These are phyloP conservation scores for Clarkia xantiana DNA, from an alignment of 345 rosid genomes.

Conservation along the genomic window DNA sequence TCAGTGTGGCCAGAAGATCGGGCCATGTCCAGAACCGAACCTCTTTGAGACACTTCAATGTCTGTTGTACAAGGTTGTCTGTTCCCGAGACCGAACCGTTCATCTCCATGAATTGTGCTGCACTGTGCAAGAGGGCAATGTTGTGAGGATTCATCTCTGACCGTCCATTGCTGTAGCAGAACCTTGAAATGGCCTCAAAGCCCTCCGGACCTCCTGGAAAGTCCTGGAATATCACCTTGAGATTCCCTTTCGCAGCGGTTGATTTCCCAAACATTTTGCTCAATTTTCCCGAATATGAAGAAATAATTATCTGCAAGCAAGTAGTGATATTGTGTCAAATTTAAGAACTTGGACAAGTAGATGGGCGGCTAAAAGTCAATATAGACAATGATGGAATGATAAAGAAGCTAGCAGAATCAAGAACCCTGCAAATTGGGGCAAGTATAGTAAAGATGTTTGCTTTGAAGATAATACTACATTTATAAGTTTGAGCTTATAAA, in stretches of 20 bases:
- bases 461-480: background rate
- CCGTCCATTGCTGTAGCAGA: constrained; percentile 61
- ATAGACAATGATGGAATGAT: constrained; percentile 19
- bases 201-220: constrained; percentile 74
- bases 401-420: constrained; percentile 1
- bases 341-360: background rate
- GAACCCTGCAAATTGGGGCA: constrained; percentile 9
- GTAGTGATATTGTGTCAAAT: constrained; percentile 4
- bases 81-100: constrained; percentile 17
- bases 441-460: constrained; percentile 13
- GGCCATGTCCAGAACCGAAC: constrained; percentile 68
- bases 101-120: constrained; percentile 75
- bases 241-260: constrained; percentile 18
- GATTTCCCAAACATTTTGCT: constrained; percentile 53
- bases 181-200: constrained; percentile 63
- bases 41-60: constrained; percentile 51
- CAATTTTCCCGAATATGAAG: constrained; percentile 47
- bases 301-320: constrained; percentile 46
- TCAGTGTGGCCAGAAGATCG: constrained; percentile 49
- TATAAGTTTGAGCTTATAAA: too few species aligned
- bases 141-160: constrained; percentile 40
- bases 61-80: constrained; percentile 35
- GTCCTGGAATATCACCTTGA: constrained; percentile 69
- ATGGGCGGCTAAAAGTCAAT: constrained; percentile 20
- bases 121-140: constrained; percentile 39